Percentiles rank a stretch among this genome's conserved stretches.
These are phyloP conservation scores for Penicillium arizonense DNA, from an alignment of 495 filamentous ascomycete genomes.

Conservation along the genomic window DNA sequence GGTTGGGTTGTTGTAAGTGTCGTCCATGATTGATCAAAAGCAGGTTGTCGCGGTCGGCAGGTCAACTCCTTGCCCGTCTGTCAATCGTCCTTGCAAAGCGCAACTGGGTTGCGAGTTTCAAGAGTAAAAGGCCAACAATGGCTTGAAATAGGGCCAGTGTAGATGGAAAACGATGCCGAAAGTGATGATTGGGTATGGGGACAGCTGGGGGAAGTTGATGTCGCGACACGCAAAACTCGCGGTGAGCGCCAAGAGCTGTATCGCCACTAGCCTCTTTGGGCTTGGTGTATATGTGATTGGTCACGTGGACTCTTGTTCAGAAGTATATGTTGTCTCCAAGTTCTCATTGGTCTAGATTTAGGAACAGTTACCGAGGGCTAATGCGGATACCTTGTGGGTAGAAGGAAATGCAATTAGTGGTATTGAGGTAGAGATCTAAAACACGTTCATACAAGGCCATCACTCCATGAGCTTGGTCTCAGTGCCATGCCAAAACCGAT, in stretches of 20 bases:
- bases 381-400: too few species aligned
- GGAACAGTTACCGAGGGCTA: too few species aligned
- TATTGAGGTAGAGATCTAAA: too few species aligned
- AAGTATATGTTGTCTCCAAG: too few species aligned
- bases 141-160: conserved; percentile 7
- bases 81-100: conserved; percentile 13
- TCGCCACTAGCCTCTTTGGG: conserved; percentile 14
- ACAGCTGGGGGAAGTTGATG: conserved; percentile 25
- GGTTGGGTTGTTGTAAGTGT: conserved; percentile 25
- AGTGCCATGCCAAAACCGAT: too few species aligned
- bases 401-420: too few species aligned
- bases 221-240: conserved; percentile 36
- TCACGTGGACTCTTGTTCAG: too few species aligned
- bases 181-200: conserved; percentile 24
- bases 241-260: conserved; percentile 19
- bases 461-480: too few species aligned
- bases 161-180: conserved; percentile 14
- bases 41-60: conserved; percentile 35
- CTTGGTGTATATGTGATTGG: background rate
- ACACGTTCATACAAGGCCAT: too few species aligned
- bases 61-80: conserved; percentile 32
- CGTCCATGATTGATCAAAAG: conserved; percentile 39
- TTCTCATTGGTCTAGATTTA: too few species aligned
- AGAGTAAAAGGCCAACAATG: background rate
- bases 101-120: conserved; percentile 9